Base-by-base conservation (phyloP, 2,329 filamentous ascomycete genomes). In the Neopestalotiopsis sp. region DNA sequence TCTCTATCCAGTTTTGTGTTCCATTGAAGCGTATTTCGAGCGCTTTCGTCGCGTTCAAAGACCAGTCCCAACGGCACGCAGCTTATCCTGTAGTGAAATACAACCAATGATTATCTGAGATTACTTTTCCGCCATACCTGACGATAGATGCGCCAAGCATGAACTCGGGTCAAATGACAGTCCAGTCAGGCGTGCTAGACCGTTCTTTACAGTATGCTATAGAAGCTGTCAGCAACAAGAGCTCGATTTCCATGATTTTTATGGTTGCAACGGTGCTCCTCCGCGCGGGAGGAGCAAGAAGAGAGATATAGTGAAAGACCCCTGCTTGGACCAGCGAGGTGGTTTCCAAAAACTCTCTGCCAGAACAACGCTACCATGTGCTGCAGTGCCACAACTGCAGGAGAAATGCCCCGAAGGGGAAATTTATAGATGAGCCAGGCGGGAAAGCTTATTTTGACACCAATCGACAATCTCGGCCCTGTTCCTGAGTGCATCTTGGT, bases 271-370 rank as follows among this genome's bases (percentile, higher is more conserved):
- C 57, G 12, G 30, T 59, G 57, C 24, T 28, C 30, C 30, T 34
- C 28, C 12, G 14, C 28, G 28, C 57, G 57, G 57, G 24, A 17
- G 2, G 2, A 38, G 57, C 57, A 34, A 34, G n/a, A 28, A 2
- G 57, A 59, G 30, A 28, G 30, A 59, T 13, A 59, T 59, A 34
- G 30, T 34, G 13, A 13, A 30, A 14, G 30, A 34, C 28, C 57
- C 59, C 2, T 61, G 32, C 40, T 20, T 13, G 10, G 32, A 20
- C 30, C 59, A 40, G 32, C 59, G 59, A 61, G n/a, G 32, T 61
- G 59, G 59, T 61, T 61, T 61, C 59, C 59, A 61, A 61, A 61
- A 61, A 61, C n/a, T 34, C 32, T 38, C 28, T 20, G 45, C 12
- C 28, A 20, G 10, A 17, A 40, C 59, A 20, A 42, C 59, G 32